Evolutionary conservation across 495 filamentous ascomycete genomes (phyloP).

Genomic region (Daldinia loculata): DNA sequence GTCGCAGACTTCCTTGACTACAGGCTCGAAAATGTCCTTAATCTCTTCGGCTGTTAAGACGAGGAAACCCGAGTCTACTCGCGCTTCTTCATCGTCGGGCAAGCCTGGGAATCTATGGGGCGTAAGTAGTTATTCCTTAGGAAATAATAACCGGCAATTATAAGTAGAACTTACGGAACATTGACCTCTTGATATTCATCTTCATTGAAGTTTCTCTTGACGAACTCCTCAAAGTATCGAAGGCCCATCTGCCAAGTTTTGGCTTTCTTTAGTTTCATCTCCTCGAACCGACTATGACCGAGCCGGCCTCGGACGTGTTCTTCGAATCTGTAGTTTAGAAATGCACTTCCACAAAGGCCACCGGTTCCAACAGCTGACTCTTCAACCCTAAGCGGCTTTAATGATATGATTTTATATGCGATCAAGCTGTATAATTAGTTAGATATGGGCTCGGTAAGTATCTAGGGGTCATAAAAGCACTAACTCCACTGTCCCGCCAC

Average conservation of each 20-base stretch:
- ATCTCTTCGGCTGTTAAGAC: slow-evolving; percentile 68
- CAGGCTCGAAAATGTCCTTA: slow-evolving; percentile 71
- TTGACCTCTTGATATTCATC: slow-evolving; percentile 75
- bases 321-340: slow-evolving; percentile 74
- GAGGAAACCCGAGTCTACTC: slow-evolving; percentile 71
- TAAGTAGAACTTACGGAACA: slow-evolving; percentile 59
- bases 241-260: slow-evolving; percentile 80
- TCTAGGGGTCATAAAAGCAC: slow-evolving; percentile 37
- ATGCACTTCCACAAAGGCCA: slow-evolving; percentile 72
- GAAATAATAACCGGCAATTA: background rate
- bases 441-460: slow-evolving; percentile 37
- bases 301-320: slow-evolving; percentile 68
- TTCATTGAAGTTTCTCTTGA: slow-evolving; percentile 79
- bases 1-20: slow-evolving; percentile 68
- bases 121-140: background rate
- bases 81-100: slow-evolving; percentile 69
- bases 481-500: slow-evolving; percentile 76
- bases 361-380: slow-evolving; percentile 74
- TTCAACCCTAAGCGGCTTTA: slow-evolving; percentile 66
- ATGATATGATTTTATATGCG: slow-evolving; percentile 69
- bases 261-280: slow-evolving; percentile 65
- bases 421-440: slow-evolving; percentile 62
- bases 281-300: slow-evolving; percentile 66
- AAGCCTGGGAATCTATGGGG: slow-evolving; percentile 68
- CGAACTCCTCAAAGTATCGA: slow-evolving; percentile 70